Evolutionary conservation across 176 grass and related monocot species (phyloP), one percentile per base, ranked within the genome.

Genomic region (Poa pratensis): DNA sequence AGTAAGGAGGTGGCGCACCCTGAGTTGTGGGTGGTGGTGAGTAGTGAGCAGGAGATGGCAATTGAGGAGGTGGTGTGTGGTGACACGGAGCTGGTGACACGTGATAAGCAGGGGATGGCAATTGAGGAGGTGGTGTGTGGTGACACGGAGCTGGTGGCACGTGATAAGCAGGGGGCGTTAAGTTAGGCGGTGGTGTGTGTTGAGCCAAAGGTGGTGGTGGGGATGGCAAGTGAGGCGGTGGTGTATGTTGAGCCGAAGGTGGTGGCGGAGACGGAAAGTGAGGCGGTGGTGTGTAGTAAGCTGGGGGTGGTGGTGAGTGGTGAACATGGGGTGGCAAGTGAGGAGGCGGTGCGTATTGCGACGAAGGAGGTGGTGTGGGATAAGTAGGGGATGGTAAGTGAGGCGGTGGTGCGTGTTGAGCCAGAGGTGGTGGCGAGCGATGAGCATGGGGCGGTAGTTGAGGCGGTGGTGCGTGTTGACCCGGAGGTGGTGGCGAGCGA

Each of bases 11-110:
- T 7, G 76, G 58, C 3, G 63, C 6, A 10, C 75, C 46, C 1
- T 48, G 46, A 14, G 2, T 2, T 86, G 82, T 42, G 0, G 88
- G 69, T 0, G 82, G 28, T 32, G 73, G n/a, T 4, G 80, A 62
- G 23, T 85, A 18, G 23, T 89, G 52, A 59, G n/a, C 1, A 68
- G 65, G 32, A 32, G 34, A 20, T 68, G 65, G 65, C 32, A 68
- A 39, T 17, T 68, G 64, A 68, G 65, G 65, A 39, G 17, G 65
- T 68, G 17, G 32, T 39, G 32, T 15, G 18, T 68, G 17, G 65
- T 68, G 32, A 68, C 32, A 68, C 2, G 65, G 57, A 3, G 81
- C 53, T n/a, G 81, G 75, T 0, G 75, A 26, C 3, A 61, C 24
- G 24, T 6, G 65, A 7, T 87, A 54, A 67, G 22, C 9, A 69